phyloP scores from a whole-genome alignment of 345 rosid genomes.

The Euphorbia pulcherrima region DNA sequence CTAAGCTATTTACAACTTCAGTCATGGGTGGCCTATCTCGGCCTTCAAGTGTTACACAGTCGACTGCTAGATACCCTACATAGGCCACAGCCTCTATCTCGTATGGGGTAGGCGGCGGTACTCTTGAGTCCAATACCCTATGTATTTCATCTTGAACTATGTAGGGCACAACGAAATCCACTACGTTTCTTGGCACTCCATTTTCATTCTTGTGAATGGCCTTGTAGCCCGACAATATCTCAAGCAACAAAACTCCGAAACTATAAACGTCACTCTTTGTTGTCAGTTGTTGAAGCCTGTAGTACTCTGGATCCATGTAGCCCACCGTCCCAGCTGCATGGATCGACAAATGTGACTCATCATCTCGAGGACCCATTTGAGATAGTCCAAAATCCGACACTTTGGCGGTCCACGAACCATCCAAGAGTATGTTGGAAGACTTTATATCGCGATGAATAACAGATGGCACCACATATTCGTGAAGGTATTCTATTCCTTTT shows the following conservation, averaged over 20 bases:
- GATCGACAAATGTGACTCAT: slow-evolving; percentile 53
- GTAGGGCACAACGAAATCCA: slow-evolving; percentile 58
- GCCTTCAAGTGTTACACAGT: slow-evolving; percentile 52
- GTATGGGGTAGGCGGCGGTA: slow-evolving; percentile 61
- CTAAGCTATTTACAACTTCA: slow-evolving; percentile 47
- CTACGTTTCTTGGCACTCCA: slow-evolving; percentile 51
- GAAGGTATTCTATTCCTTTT: slow-evolving; percentile 69
- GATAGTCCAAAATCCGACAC: slow-evolving; percentile 84
- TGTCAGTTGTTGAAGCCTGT: slow-evolving; percentile 57
- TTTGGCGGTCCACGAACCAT: slow-evolving; percentile 52
- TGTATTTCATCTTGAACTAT: slow-evolving; percentile 59
- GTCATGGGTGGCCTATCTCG: slow-evolving; percentile 60
- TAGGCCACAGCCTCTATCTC: slow-evolving; percentile 71
- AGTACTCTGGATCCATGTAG: slow-evolving; percentile 81
- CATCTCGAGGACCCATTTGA: slow-evolving; percentile 53
- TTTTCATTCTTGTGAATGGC: slow-evolving; percentile 62
- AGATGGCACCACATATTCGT: slow-evolving; percentile 50
- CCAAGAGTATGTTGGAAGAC: slow-evolving; percentile 66
- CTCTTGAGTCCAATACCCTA: slow-evolving; percentile 52
- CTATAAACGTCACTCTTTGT: slow-evolving; percentile 73
- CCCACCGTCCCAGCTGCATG: slow-evolving; percentile 72
- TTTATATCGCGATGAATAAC: slow-evolving; percentile 87
- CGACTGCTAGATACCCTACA: slow-evolving; percentile 55
- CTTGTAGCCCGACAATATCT: slow-evolving; percentile 50
- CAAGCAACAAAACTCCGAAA: slow-evolving; percentile 65